Evolutionary conservation across 108 stramenopile species (phyloP).

Genomic region (Hondaea fermentalgiana): DNA sequence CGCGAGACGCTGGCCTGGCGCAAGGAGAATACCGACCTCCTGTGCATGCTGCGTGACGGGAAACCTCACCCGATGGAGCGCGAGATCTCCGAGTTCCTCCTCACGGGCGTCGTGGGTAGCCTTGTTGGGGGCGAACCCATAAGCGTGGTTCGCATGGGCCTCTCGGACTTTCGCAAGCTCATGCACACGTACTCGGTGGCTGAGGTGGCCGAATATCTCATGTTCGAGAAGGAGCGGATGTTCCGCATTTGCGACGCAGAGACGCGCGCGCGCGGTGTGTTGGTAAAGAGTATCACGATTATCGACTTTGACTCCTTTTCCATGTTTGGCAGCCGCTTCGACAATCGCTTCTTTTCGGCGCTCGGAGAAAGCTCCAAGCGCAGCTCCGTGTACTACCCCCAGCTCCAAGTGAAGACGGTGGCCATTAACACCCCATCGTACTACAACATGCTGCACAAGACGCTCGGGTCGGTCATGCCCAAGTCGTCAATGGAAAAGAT

Average conservation of each 20-base stretch:
- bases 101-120: not conserved
- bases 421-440: not conserved
- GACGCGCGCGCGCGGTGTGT: not conserved
- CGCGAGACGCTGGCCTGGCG: not conserved
- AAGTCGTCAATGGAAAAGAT: constrained; percentile 19
- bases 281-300: not conserved
- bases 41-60: not conserved
- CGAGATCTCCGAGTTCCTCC: not conserved
- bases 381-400: not conserved
- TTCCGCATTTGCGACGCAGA: not conserved
- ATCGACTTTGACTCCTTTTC: not conserved
- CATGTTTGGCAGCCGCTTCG: not conserved
- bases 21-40: not conserved
- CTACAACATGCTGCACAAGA: not conserved
- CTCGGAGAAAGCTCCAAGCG: not conserved
- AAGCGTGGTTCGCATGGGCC: not conserved
- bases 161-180: not conserved
- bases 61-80: not conserved
- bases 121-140: not conserved
- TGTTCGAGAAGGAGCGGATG: constrained; percentile 4
- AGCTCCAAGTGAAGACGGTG: constrained; percentile 9
- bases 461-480: not conserved
- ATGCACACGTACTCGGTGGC: not conserved
- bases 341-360: not conserved
- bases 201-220: not conserved